Base-by-base conservation (phyloP, 176 grass and related monocot genomes). In the Cenchrus purpureus region DNA sequence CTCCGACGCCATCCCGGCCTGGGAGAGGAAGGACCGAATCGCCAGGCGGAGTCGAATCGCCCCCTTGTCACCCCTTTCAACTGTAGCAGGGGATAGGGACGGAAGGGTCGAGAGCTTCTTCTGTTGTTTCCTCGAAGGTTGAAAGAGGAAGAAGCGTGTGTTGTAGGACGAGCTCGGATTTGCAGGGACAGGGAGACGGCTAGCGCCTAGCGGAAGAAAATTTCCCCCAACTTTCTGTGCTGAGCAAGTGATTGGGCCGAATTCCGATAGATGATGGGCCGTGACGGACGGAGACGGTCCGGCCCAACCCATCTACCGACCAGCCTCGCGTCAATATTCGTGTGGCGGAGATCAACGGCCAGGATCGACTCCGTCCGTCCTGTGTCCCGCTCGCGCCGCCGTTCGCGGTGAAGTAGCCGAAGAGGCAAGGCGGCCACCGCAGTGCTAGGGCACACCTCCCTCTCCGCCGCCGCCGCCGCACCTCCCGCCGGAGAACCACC, bases 331-430 rank as follows among this genome's bases (percentile, higher is more conserved):
- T 59, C 10, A 60, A 60, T 44, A 60, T 8, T 60, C 55, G 74
- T 60, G 74, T 6, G 34, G 74, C 5, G 14, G 32, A 16, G 65
- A 67, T 67, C 6, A 9, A 40, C 65, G 65, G 65, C 32, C 32
- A 31, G 13, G 14, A 40, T 67, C 3, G 31, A 67, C 32, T 7
- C 14, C 14, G 28, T 2, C 4, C 11, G 37, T 40, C 37, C 37
- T 40, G 37, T 32, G 28, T 65, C 19, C 28, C 25, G 60, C 25
- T 4, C 25, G 31, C 34, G 37, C 31, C 16, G 19, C 17, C 31
- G 0, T 57, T 6, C 50, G 28, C 50, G 73, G 73, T 42, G 73
- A 57, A 76, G 73, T 76, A 76, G 73, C 73, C 73, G 73, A 76
- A 76, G 50, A 54, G 50, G 22, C 2, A 29, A 32, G 49, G 52